Evolutionary conservation across 768 basidiomycete genomes (phyloP).

Genomic region (Psilocybe cubensis): DNA sequence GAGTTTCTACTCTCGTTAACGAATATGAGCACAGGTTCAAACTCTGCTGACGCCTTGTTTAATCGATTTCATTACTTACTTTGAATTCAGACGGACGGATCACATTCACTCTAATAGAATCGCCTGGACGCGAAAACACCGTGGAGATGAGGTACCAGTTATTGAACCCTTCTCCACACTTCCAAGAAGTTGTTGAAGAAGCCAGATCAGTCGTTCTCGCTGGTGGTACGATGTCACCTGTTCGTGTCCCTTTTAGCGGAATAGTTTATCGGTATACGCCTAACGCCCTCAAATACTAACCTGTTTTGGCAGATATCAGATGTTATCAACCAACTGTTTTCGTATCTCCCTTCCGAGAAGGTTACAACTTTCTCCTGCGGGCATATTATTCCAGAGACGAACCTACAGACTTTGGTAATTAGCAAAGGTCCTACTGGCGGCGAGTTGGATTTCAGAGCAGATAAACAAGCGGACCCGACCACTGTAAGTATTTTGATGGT

Average conservation of each 20-base stretch:
- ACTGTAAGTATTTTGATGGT: conserved; percentile 48
- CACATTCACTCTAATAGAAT: conserved; percentile 52
- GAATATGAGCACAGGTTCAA: conserved; percentile 70
- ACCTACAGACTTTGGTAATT: conserved; percentile 77
- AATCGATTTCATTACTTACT: neutral
- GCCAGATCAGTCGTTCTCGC: conserved; percentile 90
- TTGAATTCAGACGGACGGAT: conserved; percentile 69
- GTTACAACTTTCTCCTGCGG: conserved; percentile 88
- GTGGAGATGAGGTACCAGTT: conserved; percentile 88
- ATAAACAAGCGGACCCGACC: conserved; percentile 65
- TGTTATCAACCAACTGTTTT: conserved; percentile 80
- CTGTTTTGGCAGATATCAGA: conserved; percentile 72
- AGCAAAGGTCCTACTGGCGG: conserved; percentile 74
- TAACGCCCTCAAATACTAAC: neutral
- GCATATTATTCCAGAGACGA: conserved; percentile 85
- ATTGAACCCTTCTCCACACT: conserved; percentile 88
- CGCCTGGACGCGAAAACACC: conserved; percentile 37
- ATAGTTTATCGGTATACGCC: neutral
- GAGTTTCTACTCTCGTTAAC: conserved; percentile 79
- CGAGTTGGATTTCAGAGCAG: conserved; percentile 81
- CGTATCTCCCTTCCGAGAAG: conserved; percentile 58
- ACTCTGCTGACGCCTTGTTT: neutral
- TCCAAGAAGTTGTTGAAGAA: conserved; percentile 79
- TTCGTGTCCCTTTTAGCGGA: conserved; percentile 34
- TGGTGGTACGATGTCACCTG: conserved; percentile 99